A percentile compares a stretch with the other conserved stretches of the same genome.
Conservation (phyloP, 345 rosid genomes). For the Heritiera fomes region DNA sequence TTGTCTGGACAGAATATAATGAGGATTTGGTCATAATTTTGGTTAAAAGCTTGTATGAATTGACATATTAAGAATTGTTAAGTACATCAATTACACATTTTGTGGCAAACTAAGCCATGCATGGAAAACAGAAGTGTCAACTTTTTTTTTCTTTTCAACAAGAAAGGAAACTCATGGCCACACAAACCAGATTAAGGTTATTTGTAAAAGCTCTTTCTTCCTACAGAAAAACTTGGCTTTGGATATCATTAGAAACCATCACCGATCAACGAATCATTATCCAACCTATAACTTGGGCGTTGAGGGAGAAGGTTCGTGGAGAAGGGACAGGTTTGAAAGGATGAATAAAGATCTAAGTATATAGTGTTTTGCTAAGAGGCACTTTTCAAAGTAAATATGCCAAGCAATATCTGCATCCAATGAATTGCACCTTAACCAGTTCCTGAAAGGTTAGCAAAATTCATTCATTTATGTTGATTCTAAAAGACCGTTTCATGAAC, state of each 20-base stretch:
- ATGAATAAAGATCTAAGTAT: too few species aligned
- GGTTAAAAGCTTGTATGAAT: not conserved
- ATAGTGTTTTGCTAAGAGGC: too few species aligned
- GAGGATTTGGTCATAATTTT: not conserved
- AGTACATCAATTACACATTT: not conserved
- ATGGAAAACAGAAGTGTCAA: not conserved
- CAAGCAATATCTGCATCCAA: not conserved
- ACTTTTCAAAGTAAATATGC: too few species aligned
- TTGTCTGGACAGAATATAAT: not conserved
- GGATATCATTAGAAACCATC: too few species aligned
- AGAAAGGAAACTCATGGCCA: not conserved
- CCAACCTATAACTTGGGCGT: too few species aligned
- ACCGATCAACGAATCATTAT: too few species aligned
- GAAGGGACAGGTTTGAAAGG: too few species aligned
- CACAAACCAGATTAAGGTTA: not conserved
- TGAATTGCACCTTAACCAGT: not conserved
- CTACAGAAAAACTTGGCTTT: not conserved
- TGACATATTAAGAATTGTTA: not conserved
- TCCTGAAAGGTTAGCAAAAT: not conserved
- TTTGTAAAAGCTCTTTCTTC: not conserved
- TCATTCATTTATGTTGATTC: not conserved
- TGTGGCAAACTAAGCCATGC: too few species aligned
- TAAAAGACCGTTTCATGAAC: not conserved
- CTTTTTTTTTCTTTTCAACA: not conserved
- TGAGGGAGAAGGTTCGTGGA: too few species aligned